Evolutionary conservation across 768 basidiomycete genomes (phyloP), one percentile per base, ranked within the genome.

Genomic region (Serendipita vermifera): DNA sequence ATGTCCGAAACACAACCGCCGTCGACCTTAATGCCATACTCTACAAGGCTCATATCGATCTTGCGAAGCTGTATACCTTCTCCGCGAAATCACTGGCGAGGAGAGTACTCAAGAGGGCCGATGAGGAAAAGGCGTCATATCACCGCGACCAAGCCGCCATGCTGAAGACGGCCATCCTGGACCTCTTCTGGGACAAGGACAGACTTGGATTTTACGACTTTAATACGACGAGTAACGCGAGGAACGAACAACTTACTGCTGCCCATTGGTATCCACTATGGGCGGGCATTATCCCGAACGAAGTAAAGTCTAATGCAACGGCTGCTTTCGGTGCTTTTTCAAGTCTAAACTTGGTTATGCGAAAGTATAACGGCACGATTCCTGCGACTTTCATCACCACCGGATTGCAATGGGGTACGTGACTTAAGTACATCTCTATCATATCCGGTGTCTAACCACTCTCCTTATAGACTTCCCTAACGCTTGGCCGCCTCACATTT

Each of bases 131-230:
- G 15, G 75, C 74, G 0, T 63, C 69, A 2, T 66, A 69, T 26
- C 88, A 92, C 63, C 71, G 67, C 15, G 62, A 72, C 22, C 73
- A 76, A 2, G 88, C 90, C 0, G 67, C 74, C 0, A 68, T 70
- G 5, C 69, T 89, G 38, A 78, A 79, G 57, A 73, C 69, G 20
- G 91, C 82, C 0, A 79, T 96, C 58, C 71, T 96, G 33, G 93
- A 97, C 66, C 77, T 96, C 6, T 73, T 80, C 68, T 96, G 92
- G 91, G 86, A 94, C 64, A 61, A 79, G 0, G 68, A 72, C 5
- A 87, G 85, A 72, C 72, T 89, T n/a, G 84, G 84, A 0, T 94
- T 93, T 69, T 93, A 93, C 63, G 92, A 94, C 68, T 96, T 85
- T 70, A 88, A 90, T 66, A 67, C 83, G 36, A 82, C 79, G 5